phyloP scores from a whole-genome alignment of 2,329 filamentous ascomycete genomes.

The Aureobasidium sp. region DNA sequence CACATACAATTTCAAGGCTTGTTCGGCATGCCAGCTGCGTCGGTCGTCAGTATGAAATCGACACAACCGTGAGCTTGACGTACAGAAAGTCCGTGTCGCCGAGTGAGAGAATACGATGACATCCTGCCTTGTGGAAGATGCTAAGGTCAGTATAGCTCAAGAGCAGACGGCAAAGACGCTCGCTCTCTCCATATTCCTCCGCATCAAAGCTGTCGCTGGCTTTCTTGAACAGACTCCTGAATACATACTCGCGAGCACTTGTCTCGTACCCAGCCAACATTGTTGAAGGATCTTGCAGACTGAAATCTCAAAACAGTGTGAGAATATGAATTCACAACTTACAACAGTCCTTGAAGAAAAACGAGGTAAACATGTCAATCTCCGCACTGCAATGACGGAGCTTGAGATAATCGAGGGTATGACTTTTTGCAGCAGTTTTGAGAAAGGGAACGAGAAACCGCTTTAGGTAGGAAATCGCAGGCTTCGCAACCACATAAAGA shows the following conservation, averaged over 20 bases:
- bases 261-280: constrained; percentile 4
- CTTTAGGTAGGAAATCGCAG: constrained; percentile 6
- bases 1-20: background rate
- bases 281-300: background rate
- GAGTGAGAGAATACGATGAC: background rate
- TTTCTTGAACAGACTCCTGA: background rate
- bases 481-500: background rate
- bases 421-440: background rate
- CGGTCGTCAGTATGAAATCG: background rate
- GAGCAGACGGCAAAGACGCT: background rate
- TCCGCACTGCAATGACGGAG: background rate
- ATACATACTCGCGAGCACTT: background rate
- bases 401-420: background rate
- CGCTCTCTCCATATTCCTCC: background rate
- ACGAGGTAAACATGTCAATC: background rate
- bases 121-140: constrained; percentile 3
- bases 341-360: background rate
- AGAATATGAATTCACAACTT: background rate
- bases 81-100: constrained; percentile 4
- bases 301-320: too few relatives aligned
- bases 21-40: background rate
- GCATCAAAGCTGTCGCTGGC: background rate
- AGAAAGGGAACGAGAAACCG: background rate
- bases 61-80: background rate
- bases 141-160: constrained; percentile 1